Evolutionary conservation across 176 grass and related monocot genomes (phyloP).

Genomic region (Zizania latifolia): DNA sequence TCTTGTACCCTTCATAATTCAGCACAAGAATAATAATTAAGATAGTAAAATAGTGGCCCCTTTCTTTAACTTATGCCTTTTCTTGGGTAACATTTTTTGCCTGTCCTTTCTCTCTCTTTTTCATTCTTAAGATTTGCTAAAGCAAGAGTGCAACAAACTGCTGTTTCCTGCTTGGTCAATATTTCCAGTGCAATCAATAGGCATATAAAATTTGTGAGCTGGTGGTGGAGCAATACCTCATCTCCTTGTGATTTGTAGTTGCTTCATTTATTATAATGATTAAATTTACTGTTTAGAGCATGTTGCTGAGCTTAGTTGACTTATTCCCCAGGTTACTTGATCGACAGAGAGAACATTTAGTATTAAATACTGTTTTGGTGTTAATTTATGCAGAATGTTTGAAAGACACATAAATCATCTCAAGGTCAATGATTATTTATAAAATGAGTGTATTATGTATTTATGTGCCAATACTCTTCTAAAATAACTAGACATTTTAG

Average conservation of each 20-base stretch:
- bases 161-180: background rate
- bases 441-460: background rate
- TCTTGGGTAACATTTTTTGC: background rate
- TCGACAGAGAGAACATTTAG: background rate
- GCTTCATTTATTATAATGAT: background rate
- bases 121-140: slow-evolving; percentile 32
- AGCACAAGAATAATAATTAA: background rate
- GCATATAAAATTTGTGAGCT: slow-evolving; percentile 6
- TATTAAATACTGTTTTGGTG: background rate
- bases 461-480: background rate
- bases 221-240: slow-evolving; percentile 12
- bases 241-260: slow-evolving; percentile 2
- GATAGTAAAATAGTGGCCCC: background rate
- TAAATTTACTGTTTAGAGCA: background rate
- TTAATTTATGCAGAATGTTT: background rate
- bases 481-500: slow-evolving; percentile 13
- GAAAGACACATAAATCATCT: background rate
- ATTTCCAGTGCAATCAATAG: slow-evolving; percentile 17
- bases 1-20: background rate
- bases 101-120: background rate
- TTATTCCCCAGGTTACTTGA: background rate
- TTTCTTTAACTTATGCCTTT: background rate
- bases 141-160: background rate
- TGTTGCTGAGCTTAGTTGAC: background rate
- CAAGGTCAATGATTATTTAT: background rate